These are phyloP conservation scores for Heliosperma pusillum DNA, from an alignment of 148 eudicot species.

Conservation along the genomic window DNA sequence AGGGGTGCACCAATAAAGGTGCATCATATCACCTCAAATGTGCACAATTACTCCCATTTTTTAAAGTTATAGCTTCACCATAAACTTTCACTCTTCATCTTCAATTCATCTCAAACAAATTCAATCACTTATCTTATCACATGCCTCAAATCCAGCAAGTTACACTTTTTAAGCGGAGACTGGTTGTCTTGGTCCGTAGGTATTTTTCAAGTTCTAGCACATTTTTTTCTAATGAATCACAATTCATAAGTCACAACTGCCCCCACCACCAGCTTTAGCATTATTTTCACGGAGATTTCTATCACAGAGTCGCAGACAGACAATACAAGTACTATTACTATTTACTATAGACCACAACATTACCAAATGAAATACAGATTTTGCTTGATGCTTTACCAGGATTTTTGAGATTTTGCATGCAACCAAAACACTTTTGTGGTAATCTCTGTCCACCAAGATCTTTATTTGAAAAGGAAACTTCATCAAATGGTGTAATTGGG, in stretches of 20 bases:
- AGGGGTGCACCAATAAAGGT: neutral
- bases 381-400: conserved; percentile 47
- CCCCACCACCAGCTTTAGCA: neutral
- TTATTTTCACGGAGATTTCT: neutral
- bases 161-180: neutral
- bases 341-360: neutral
- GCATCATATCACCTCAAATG: neutral
- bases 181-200: neutral
- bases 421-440: conserved; percentile 71
- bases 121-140: neutral
- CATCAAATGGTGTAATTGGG: conserved; percentile 84
- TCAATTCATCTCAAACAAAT: neutral
- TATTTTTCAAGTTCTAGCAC: neutral
- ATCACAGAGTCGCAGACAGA: no score
- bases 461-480: conserved; percentile 48
- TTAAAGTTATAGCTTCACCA: neutral
- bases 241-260: neutral
- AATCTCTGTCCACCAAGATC: conserved; percentile 34
- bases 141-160: neutral
- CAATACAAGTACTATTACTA: neutral
- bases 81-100: neutral
- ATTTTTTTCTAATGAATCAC: neutral
- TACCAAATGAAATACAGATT: neutral
- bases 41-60: neutral
- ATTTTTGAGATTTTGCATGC: conserved; percentile 70